These are phyloP conservation scores for Osmozyma mogii DNA, from an alignment of 805 yeast genomes.

Conservation along the genomic window DNA sequence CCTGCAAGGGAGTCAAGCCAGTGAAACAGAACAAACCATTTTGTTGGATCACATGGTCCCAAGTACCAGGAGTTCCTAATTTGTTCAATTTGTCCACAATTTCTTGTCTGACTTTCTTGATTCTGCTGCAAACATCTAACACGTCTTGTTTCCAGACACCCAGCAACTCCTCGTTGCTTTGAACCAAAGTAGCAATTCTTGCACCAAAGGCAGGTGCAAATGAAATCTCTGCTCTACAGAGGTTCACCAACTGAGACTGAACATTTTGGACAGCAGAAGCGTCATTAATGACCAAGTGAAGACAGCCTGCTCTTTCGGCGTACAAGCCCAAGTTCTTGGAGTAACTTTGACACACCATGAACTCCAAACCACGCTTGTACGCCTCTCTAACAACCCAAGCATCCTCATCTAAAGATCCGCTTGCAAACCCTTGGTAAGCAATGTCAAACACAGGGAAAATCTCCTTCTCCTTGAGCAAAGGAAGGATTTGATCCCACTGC, in stretches of 20 bases:
- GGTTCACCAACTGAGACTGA: conserved; percentile 20
- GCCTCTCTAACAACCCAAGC: conserved; percentile 34
- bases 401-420: conserved; percentile 22
- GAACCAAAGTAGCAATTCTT: conserved; percentile 28
- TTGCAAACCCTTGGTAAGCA: conserved; percentile 37
- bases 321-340: conserved; percentile 37
- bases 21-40: conserved; percentile 40
- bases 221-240: conserved; percentile 35
- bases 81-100: conserved; percentile 22
- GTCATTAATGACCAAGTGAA: conserved; percentile 22
- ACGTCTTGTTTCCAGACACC: conserved; percentile 32
- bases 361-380: conserved; percentile 18
- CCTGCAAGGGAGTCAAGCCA: conserved; percentile 30
- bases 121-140: conserved; percentile 20
- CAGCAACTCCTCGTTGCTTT: conserved; percentile 16
- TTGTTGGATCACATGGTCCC: conserved; percentile 30
- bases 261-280: conserved; percentile 8
- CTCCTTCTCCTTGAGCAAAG: conserved; percentile 16
- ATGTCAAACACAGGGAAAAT: conserved; percentile 29
- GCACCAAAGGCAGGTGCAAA: conserved; percentile 44
- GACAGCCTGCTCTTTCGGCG: conserved; percentile 32
- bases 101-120: conserved; percentile 22
- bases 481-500: conserved; percentile 29
- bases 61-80: conserved; percentile 36
- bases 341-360: conserved; percentile 29